Evolutionary conservation across 441 rosid genomes (phyloP), one percentile per base, ranked within the genome.

Genomic region (Syzygium syzygioides): DNA sequence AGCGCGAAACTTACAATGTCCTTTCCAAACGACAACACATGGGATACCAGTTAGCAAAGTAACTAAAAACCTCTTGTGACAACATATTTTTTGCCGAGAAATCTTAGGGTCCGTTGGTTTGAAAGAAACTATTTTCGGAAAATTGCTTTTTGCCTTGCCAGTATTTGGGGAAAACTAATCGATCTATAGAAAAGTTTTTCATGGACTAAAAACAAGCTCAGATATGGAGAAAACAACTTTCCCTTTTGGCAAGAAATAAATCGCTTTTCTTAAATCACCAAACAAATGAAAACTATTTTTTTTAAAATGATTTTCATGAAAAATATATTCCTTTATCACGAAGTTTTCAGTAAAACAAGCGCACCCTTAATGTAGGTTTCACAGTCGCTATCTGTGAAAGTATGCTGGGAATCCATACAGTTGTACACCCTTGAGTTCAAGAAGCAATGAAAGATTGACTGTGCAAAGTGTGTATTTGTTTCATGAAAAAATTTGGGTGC

Each of bases 181-280:
- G 1, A 9, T 57, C 5, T 1, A 20, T 2, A 9, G 28, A 4
- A 20, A 20, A 20, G 4, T 20, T 3, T 56, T 56, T 2, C 26
- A 56, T 56, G 11, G 5, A 23, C 60, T 9, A 13, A 57, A 57
- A 57, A 23, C n/a, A 57, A 57, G 14, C 11, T 57, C 25, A 57
- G n/a, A 57, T 57, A 1, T 5, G 62, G 3, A 1, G 2, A 25
- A 56, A 57, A 25, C 2, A 9, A 23, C 2, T 57, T 10, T 1
- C 12, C 5, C 1, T 9, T 57, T 9, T 25, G n/a, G 14, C 28
- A 25, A 25, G 28, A 57, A 23, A 56, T 1, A 56, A 9, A 23
- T 56, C 2, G 10, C 60, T 57, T 57, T 23, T 1, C 13, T 3
- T 10, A 57, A 9, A 23, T 25, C 12, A 56, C 28, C 5, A 8